A percentile compares a stretch with the other conserved stretches of the same genome.
Conservation (phyloP, 192 early-diverging fungal species). For the Backusella circina region DNA sequence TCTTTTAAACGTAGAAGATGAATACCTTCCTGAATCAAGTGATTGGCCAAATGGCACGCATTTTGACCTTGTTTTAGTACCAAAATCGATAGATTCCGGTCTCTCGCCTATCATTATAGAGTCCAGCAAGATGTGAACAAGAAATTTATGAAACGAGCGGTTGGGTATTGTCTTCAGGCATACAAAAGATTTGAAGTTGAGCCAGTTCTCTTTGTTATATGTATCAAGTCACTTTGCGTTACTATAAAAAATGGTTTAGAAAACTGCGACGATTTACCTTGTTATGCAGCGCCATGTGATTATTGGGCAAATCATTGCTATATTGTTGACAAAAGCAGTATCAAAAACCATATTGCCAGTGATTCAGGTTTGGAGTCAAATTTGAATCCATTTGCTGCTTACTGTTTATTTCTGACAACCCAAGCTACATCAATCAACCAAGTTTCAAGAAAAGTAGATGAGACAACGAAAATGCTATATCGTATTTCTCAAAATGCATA, state of each 20-base stretch:
- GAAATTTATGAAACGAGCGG: conserved; percentile 1
- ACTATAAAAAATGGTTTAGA: not conserved
- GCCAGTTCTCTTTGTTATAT: not conserved
- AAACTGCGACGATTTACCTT: not conserved
- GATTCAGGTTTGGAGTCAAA: not conserved
- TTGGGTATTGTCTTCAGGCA: not conserved
- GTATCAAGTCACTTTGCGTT: not conserved
- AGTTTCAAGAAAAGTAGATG: no score
- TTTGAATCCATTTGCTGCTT: no score
- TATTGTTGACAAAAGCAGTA: not conserved
- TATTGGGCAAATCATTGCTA: not conserved
- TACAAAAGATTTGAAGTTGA: not conserved
- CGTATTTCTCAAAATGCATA: no score
- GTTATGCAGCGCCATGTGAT: conserved; percentile 1
- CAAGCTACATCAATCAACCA: no score
- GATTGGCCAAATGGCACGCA: no score
- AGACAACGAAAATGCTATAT: no score
- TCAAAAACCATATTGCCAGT: not conserved
- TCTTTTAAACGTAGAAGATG: no score
- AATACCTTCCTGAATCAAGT: no score
- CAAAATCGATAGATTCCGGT: not conserved
- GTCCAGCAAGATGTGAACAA: not conserved
- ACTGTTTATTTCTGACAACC: no score
- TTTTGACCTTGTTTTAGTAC: not conserved
- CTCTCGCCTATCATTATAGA: not conserved